Percentiles rank a stretch among this genome's conserved stretches.
phyloP scores from a whole-genome alignment of 805 yeast genomes.

The Wickerhamiella lipophila region DNA sequence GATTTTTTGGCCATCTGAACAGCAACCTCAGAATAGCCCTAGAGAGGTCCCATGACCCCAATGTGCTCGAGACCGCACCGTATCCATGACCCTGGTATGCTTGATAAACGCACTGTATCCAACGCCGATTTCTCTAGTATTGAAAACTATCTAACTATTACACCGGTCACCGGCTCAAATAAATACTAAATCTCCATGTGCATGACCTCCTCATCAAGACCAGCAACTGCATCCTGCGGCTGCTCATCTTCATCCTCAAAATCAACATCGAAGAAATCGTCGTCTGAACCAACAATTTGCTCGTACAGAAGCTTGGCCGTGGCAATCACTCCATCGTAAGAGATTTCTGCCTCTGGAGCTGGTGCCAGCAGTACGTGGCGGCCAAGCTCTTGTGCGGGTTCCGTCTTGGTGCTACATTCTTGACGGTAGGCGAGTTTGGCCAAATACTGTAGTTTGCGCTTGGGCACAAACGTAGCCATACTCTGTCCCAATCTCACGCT shows the following conservation, averaged over 20 bases:
- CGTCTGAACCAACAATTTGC: constrained; percentile 79
- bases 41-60: no score
- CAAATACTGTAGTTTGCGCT: constrained; percentile 50
- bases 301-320: constrained; percentile 67
- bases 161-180: neutral
- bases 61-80: no score
- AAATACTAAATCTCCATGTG: constrained; percentile 22
- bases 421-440: constrained; percentile 53
- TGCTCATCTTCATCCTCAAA: constrained; percentile 86
- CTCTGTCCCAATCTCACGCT: constrained; percentile 80
- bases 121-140: no score
- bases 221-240: constrained; percentile 23
- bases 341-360: constrained; percentile 73
- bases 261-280: constrained; percentile 91
- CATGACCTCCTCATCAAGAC: constrained; percentile 25
- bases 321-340: constrained; percentile 81
- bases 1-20: no score
- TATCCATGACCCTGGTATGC: no score
- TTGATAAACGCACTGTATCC: no score
- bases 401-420: constrained; percentile 22
- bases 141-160: neutral
- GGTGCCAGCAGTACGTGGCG: constrained; percentile 31
- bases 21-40: no score
- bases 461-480: constrained; percentile 72
- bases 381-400: constrained; percentile 14